Base-by-base conservation (phyloP, 768 basidiomycete genomes). In the Gymnopilus junonius region DNA sequence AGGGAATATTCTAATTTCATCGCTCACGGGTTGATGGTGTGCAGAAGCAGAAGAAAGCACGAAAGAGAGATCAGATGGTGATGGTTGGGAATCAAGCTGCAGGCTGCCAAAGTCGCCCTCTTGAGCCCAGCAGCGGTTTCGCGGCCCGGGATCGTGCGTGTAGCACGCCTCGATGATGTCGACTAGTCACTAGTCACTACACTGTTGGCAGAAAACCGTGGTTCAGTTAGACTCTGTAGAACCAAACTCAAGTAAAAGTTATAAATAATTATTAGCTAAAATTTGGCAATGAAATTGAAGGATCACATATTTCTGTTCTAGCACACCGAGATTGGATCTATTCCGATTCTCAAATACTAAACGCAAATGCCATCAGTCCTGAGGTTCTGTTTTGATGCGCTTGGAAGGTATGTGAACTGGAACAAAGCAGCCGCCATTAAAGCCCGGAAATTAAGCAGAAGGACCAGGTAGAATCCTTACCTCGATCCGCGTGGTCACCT, bases 301-400 rank as follows among this genome's bases (percentile, higher is more conserved):
- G n/a, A n/a, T n/a, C n/a, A n/a, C n/a, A n/a, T n/a, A n/a, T n/a
- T n/a, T n/a, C n/a, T n/a, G n/a, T n/a, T n/a, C n/a, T n/a, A n/a
- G n/a, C n/a, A n/a, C n/a, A n/a, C n/a, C n/a, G 43, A 45, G 14
- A 11, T 29, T 32, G 25, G 51, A 17, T 39, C 17, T 20, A 1
- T 5, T 20, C n/a, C 4, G 10, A 20, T 23, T 48, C 27, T n/a
- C 15, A 48, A 4, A 17, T 8, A 31, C 8, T 25, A 4, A 31
- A 15, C 17, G 27, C 48, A 4, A 8, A 8, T 54, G 8, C 20
- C n/a, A 39, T 40, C 23, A 51, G 32, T 58, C 59, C 27, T 53
- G 23, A 37, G 50, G 35, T 54, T 60, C 59, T 25, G 59, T 21
- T 14, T 60, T 60, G 35, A 60, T 43, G 23, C 59, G 59, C 29